Conservation (phyloP, 1,284 basidiomycete genomes). For the Sporisorium graminicola region DNA sequence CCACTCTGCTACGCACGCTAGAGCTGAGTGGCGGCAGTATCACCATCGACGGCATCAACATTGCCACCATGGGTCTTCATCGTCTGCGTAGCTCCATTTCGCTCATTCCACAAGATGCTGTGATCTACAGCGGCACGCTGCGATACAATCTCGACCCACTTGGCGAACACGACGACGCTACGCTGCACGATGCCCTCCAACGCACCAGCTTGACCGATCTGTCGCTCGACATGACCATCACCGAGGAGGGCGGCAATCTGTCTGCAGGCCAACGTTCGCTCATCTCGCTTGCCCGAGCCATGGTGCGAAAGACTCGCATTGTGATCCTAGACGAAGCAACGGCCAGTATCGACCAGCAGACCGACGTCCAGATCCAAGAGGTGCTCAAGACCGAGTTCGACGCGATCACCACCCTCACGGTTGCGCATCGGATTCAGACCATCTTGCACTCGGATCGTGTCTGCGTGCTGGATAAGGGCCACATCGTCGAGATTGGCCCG, state of each 20-base stretch:
- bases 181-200: constrained; percentile 64
- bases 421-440: constrained; percentile 41
- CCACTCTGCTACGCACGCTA: constrained; percentile 39
- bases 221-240: constrained; percentile 76
- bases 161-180: constrained; percentile 73
- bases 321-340: constrained; percentile 52
- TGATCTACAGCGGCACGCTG: constrained; percentile 77
- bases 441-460: constrained; percentile 74
- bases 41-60: constrained; percentile 49
- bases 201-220: constrained; percentile 68
- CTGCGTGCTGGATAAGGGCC: constrained; percentile 81
- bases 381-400: constrained; percentile 52
- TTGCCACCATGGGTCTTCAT: constrained; percentile 76
- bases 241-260: constrained; percentile 86
- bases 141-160: constrained; percentile 81
- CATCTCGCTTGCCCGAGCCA: constrained; percentile 82
- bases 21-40: constrained; percentile 72
- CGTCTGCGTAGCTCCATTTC: constrained; percentile 73
- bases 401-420: constrained; percentile 23
- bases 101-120: constrained; percentile 89
- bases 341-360: constrained; percentile 65
- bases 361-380: constrained; percentile 35
- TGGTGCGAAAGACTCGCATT: constrained; percentile 67
- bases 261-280: constrained; percentile 77
- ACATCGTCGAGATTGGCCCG: constrained; percentile 79